These are phyloP conservation scores for Escovopsis sp. DNA, from an alignment of 2,329 filamentous ascomycete genomes.

Conservation along the genomic window DNA sequence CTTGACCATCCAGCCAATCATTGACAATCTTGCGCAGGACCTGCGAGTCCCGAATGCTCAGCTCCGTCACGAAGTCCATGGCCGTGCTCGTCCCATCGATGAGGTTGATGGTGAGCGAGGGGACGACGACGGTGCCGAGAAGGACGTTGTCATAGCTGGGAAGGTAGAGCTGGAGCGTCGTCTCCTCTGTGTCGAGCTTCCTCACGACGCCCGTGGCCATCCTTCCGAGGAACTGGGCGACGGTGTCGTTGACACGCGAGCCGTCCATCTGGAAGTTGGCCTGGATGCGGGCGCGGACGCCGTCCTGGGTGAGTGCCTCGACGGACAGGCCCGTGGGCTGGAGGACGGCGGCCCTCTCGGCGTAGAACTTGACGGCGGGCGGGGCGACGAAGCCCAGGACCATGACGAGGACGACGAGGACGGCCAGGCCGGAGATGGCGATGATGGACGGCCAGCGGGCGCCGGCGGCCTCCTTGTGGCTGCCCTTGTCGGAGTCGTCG, in stretches of 20 bases:
- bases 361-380: constrained; percentile 70
- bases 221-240: constrained; percentile 60
- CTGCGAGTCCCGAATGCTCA: constrained; percentile 62
- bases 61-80: constrained; percentile 64
- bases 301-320: constrained; percentile 65
- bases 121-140: constrained; percentile 63
- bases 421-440: constrained; percentile 51
- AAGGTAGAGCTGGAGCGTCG: constrained; percentile 61
- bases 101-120: constrained; percentile 60
- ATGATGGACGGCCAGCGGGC: constrained; percentile 63
- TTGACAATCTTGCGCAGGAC: constrained; percentile 69
- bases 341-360: constrained; percentile 66
- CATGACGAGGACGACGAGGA: constrained; percentile 53
- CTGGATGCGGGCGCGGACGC: constrained; percentile 65
- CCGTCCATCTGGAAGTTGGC: constrained; percentile 73
- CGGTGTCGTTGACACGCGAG: constrained; percentile 53
- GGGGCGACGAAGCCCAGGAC: constrained; percentile 69
- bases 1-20: constrained; percentile 71
- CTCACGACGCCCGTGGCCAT: constrained; percentile 68
- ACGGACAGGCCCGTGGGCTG: constrained; percentile 74
- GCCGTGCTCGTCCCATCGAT: constrained; percentile 62
- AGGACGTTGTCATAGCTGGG: constrained; percentile 69
- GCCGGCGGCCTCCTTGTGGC: constrained; percentile 12
- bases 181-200: constrained; percentile 58
- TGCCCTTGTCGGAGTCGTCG: constrained; percentile 12